Conservation (phyloP, 1,284 basidiomycete genomes). For the Amylostereum areolatum region DNA sequence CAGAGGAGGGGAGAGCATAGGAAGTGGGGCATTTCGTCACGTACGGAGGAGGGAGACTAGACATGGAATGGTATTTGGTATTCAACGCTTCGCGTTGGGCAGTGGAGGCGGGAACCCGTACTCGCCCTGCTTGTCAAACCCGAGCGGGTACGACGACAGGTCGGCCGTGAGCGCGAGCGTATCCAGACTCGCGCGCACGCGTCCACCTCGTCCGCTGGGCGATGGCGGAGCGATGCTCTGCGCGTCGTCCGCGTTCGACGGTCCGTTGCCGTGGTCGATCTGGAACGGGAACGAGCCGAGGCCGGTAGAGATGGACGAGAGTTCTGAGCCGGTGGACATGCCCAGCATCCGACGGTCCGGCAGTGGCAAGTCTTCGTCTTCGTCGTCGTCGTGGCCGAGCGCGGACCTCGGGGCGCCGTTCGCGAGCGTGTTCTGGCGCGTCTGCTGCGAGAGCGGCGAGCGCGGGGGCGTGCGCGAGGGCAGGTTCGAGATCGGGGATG, state of each 20-base stretch:
- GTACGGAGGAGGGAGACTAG: too few relatives aligned
- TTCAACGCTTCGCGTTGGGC: too few relatives aligned
- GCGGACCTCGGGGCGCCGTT: neutral
- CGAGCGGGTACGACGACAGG: constrained; percentile 72
- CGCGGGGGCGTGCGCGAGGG: constrained; percentile 68
- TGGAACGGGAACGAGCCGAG: constrained; percentile 79
- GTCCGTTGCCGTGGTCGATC: constrained; percentile 51
- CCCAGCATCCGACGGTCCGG: constrained; percentile 53
- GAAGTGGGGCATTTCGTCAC: too few relatives aligned
- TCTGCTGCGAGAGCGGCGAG: constrained; percentile 59
- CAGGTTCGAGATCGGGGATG: constrained; percentile 73
- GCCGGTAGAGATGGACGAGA: constrained; percentile 69
- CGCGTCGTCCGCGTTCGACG: constrained; percentile 15
- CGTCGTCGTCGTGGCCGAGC: constrained; percentile 10
- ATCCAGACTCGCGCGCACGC: constrained; percentile 72
- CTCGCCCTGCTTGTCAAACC: constrained; percentile 34
- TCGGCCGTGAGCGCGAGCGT: constrained; percentile 76
- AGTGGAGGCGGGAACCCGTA: too few relatives aligned
- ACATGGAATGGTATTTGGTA: too few relatives aligned
- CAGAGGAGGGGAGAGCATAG: too few relatives aligned
- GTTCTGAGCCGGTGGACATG: constrained; percentile 63
- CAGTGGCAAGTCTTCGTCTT: constrained; percentile 26
- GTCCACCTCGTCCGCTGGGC: constrained; percentile 17
- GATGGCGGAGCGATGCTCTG: constrained; percentile 7
- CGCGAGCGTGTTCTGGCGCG: constrained; percentile 26